Evolutionary conservation across 2,329 filamentous ascomycete genomes (phyloP).

Genomic region (Pleomassaria siparia): DNA sequence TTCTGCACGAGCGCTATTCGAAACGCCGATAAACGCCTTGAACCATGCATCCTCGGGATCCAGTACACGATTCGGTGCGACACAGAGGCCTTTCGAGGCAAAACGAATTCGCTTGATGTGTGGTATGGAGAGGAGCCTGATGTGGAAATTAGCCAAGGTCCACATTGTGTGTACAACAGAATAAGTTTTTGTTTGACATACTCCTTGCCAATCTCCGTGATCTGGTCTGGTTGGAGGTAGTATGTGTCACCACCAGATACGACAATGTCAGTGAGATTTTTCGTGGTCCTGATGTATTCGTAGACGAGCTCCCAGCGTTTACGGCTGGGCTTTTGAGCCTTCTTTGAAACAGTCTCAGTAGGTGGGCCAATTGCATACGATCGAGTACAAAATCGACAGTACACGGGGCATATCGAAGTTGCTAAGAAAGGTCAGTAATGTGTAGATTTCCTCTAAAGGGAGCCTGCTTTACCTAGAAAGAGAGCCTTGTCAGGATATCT

Average conservation of each 20-base stretch:
- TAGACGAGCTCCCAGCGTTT: constrained; percentile 63
- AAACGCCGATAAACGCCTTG: constrained; percentile 54
- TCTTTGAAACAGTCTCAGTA: constrained; percentile 53
- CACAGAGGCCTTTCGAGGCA: constrained; percentile 63
- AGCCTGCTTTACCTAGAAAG: constrained; percentile 55
- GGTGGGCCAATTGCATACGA: constrained; percentile 60
- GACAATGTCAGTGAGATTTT: constrained; percentile 59
- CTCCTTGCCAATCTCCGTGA: constrained; percentile 56
- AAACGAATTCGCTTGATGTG: constrained; percentile 63
- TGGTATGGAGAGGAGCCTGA: constrained; percentile 56
- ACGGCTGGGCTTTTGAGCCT: constrained; percentile 33
- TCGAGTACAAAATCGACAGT: constrained; percentile 65
- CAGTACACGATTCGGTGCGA: constrained; percentile 59
- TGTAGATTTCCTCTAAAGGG: not conserved
- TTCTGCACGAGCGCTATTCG: constrained; percentile 51
- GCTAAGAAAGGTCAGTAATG: constrained; percentile 40
- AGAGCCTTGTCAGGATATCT: constrained; percentile 66
- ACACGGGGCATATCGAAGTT: constrained; percentile 62
- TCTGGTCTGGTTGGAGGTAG: constrained; percentile 56
- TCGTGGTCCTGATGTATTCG: constrained; percentile 56
- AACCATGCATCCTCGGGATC: constrained; percentile 58
- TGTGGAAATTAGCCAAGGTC: not conserved
- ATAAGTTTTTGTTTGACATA: constrained; percentile 8
- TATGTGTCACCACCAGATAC: constrained; percentile 66
- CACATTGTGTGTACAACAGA: no score